Percentiles rank a stretch among this genome's conserved stretches.
These are phyloP conservation scores for Nakazawaea wyomingensis DNA, from an alignment of 805 yeast genomes.

Conservation along the genomic window DNA sequence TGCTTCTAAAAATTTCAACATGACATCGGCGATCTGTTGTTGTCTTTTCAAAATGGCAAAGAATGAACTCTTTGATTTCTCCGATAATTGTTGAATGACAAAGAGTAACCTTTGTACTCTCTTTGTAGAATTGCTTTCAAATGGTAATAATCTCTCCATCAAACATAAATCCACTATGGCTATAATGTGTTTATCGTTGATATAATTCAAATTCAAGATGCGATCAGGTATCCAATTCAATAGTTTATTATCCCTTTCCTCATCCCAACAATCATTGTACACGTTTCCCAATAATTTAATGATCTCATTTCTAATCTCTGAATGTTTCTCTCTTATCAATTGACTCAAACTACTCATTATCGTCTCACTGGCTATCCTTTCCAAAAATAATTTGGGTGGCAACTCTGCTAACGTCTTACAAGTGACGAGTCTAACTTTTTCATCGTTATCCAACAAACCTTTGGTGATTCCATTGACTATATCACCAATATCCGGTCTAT, in stretches of 20 bases:
- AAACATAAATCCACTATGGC: slow-evolving; percentile 57
- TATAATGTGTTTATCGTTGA: slow-evolving; percentile 65
- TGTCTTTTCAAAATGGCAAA: slow-evolving; percentile 69
- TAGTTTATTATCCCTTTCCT: slow-evolving; percentile 21
- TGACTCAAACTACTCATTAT: slow-evolving; percentile 53
- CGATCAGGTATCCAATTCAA: slow-evolving; percentile 58
- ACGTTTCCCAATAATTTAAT: slow-evolving; percentile 49
- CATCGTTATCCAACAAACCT: slow-evolving; percentile 71
- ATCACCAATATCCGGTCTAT: slow-evolving; percentile 46
- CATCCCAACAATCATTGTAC: slow-evolving; percentile 42
- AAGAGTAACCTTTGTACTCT: slow-evolving; percentile 52
- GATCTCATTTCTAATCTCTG: slow-evolving; percentile 57
- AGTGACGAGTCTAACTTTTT: slow-evolving; percentile 60
- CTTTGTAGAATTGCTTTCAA: slow-evolving; percentile 35
- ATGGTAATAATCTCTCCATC: slow-evolving; percentile 57
- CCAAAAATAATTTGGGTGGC: slow-evolving; percentile 40
- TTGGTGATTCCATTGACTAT: slow-evolving; percentile 55
- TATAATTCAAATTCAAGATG: slow-evolving; percentile 61
- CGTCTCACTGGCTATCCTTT: slow-evolving; percentile 39
- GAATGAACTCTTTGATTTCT: slow-evolving; percentile 58
- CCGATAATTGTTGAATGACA: slow-evolving; percentile 44
- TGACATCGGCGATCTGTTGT: slow-evolving; percentile 47
- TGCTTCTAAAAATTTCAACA: slow-evolving; percentile 43
- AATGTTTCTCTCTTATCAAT: slow-evolving; percentile 66
- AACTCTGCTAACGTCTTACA: slow-evolving; percentile 46